Base-by-base conservation (phyloP, 2,329 filamentous ascomycete genomes). In the Phoma sp. region DNA sequence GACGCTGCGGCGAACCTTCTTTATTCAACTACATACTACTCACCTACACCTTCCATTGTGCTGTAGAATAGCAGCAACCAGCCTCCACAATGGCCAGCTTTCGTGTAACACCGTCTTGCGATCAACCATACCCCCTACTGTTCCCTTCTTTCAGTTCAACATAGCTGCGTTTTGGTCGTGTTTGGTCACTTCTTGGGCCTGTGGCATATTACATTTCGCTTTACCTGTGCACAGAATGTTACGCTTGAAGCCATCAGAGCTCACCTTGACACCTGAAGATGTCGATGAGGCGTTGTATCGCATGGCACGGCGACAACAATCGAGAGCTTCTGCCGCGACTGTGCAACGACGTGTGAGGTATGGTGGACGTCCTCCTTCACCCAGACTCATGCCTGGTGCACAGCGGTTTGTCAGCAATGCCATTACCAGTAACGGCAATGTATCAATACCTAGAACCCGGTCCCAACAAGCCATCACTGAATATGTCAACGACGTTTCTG, bases 221-320 rank as follows among this genome's bases (percentile, higher is more conserved):
- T 23, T 56, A 52, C 48, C 29, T 32, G 18, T n/a, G 13, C 42
- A 45, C 46, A 49, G 22, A 36, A 76, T 76, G 73, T 58, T 76
- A 54, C 73, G 73, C 40, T 62, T 70, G 18, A 65, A 65, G 24
- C 67, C 71, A 1, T 71, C 73, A 40, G 73, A 75, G 58, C 70
- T 76, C 36, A 67, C 65, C 18, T 46, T 76, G 60, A 72, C 71
- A 7, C 58, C 72, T 7, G 71, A 70, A 6, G 71, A 76, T 52
- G 58, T 75, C 38, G 69, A 76, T 4, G 70, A 73, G 29, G 69
- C 69, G 11, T 62, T 66, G 33, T 65, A 66, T 30, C 68, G 69
- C 40, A 67, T 75, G 51, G 64, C 68, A 47, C 60, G 58, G 13
- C 65, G 65, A 46, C 68, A 64, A 13, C 47, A 58, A 13, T 11